Evolutionary conservation across 768 basidiomycete species (phyloP).

Genomic region (Tulasnella sp.): DNA sequence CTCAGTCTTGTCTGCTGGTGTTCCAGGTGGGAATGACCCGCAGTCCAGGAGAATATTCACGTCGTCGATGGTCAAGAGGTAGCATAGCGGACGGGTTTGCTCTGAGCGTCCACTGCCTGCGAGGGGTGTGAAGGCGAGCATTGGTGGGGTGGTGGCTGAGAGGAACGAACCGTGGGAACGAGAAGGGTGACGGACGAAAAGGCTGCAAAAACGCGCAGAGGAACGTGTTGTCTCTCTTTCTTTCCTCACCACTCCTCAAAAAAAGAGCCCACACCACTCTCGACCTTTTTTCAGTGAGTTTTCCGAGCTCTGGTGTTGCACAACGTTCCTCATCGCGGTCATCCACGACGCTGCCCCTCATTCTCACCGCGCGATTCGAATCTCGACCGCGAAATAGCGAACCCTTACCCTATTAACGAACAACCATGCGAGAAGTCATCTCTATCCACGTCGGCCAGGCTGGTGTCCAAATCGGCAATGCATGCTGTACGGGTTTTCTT

Average conservation of each 20-base stretch:
- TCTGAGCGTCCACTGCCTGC: slow-evolving; percentile 74
- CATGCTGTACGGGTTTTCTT: slow-evolving; percentile 74
- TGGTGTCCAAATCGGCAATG: slow-evolving; percentile 80
- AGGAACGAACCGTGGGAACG: slow-evolving; percentile 20
- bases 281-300: slow-evolving; percentile 23
- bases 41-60: slow-evolving; percentile 91
- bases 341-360: slow-evolving; percentile 9
- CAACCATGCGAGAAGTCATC: slow-evolving; percentile 64
- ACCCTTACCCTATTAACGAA: slow-evolving; percentile 27
- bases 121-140: slow-evolving; percentile 94
- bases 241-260: slow-evolving; percentile 7
- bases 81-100: slow-evolving; percentile 51
- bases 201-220: slow-evolving; percentile 22
- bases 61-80: slow-evolving; percentile 91
- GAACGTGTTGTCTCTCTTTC: slow-evolving; percentile 25
- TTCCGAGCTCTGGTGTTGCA: slow-evolving; percentile 1
- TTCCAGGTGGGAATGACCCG: slow-evolving; percentile 82
- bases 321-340: not conserved
- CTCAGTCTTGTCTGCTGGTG: slow-evolving; percentile 43
- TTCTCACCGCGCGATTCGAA: not conserved
- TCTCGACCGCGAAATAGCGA: slow-evolving; percentile 21
- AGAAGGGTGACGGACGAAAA: slow-evolving; percentile 19
- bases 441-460: slow-evolving; percentile 99
- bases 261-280: slow-evolving; percentile 10
- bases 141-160: slow-evolving; percentile 35